Conservation (phyloP, 176 grass and related monocot genomes). For the barley (Hordeum vulgare) region MorexV3_pseudomolecules_assembly NC_058518.1:473408085-473408584, state of each 20-base stretch:
- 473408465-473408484: background rate
- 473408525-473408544: background rate
- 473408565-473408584: slow-evolving; percentile 19
- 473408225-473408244: background rate
- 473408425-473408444: no score
- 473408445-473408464: background rate
- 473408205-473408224: background rate
- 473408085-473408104: background rate
- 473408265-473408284: no score
- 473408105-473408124: slow-evolving; percentile 8
- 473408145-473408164: background rate
- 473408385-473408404: no score
- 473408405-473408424: background rate
- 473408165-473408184: no score
- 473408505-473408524: background rate
- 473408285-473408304: no score
- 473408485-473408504: background rate
- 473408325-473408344: no score
- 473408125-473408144: slow-evolving; percentile 8
- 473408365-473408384: no score
- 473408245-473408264: no score
- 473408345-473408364: no score
- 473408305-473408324: no score
- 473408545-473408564: background rate
- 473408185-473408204: no score